These are phyloP conservation scores for Astrephomene gubernaculifera DNA, from an alignment of 139 green algal species.

Conservation along the genomic window DNA sequence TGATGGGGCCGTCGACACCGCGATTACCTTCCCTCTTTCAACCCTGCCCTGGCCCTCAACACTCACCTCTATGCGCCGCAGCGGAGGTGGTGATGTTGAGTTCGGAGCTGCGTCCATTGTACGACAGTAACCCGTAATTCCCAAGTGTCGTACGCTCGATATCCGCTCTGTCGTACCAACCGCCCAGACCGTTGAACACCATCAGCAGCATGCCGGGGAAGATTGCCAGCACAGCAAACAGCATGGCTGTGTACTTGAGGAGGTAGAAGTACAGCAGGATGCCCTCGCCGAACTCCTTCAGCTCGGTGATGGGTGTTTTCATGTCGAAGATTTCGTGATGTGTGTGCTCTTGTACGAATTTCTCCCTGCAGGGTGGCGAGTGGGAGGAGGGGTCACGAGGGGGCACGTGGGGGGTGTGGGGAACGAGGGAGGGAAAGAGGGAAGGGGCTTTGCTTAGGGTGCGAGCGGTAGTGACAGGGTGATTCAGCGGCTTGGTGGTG, in stretches of 20 bases:
- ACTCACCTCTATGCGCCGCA: neutral
- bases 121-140: slow-evolving; percentile 33
- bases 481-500: no score
- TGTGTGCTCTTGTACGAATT: neutral
- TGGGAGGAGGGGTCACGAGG: neutral
- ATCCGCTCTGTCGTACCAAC: slow-evolving; percentile 38
- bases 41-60: neutral
- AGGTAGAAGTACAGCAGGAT: slow-evolving; percentile 62
- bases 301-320: neutral
- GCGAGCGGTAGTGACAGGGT: no score
- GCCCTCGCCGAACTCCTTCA: slow-evolving; percentile 61
- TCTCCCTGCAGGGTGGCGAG: neutral
- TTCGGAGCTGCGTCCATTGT: neutral
- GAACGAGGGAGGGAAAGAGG: neutral
- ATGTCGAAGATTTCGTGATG: slow-evolving; percentile 23
- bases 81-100: slow-evolving; percentile 13
- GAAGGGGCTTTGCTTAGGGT: neutral
- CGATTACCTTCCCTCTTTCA: no score
- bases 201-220: slow-evolving; percentile 17
- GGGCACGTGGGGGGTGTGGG: neutral
- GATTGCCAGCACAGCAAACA: slow-evolving; percentile 42
- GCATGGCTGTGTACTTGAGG: slow-evolving; percentile 47
- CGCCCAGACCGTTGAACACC: neutral
- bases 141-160: slow-evolving; percentile 25
- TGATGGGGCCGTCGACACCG: no score